Evolutionary conservation across 768 basidiomycete species (phyloP).

Genomic region (Cystofilobasidium bisporidii): DNA sequence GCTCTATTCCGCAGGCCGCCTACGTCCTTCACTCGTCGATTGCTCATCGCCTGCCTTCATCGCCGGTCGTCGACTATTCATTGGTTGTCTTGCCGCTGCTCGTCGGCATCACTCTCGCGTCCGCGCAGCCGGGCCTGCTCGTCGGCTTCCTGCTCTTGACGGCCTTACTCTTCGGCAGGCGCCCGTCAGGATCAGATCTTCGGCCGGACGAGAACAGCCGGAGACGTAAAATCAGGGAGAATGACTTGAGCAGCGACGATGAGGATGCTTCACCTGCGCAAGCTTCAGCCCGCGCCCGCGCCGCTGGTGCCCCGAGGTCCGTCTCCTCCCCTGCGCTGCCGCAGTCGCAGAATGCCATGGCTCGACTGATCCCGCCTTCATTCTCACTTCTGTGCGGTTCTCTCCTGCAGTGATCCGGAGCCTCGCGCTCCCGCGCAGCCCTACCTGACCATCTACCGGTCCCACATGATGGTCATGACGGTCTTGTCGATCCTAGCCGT

Average conservation of each 20-base stretch:
- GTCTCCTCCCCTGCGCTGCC: too few species aligned
- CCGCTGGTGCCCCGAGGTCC: too few species aligned
- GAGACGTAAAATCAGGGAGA: constrained; percentile 11
- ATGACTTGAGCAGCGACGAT: not conserved
- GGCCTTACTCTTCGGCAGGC: constrained; percentile 45
- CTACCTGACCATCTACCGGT: constrained; percentile 74
- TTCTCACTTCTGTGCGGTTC: not conserved
- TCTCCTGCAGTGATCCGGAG: not conserved
- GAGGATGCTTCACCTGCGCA: too few species aligned
- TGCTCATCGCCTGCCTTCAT: constrained; percentile 44
- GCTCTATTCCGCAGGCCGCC: too few species aligned
- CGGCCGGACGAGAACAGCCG: constrained; percentile 5
- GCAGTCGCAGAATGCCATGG: too few species aligned
- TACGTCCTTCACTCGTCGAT: constrained; percentile 60
- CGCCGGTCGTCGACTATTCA: constrained; percentile 47
- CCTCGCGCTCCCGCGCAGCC: constrained; percentile 38
- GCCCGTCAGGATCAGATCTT: constrained; percentile 37
- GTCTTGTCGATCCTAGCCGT: constrained; percentile 84
- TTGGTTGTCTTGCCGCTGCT: constrained; percentile 68
- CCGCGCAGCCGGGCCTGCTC: constrained; percentile 50
- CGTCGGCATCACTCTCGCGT: constrained; percentile 67
- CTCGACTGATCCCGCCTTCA: not conserved
- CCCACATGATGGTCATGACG: constrained; percentile 93
- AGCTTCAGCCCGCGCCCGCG: too few species aligned
- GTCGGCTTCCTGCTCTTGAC: constrained; percentile 46